Base-by-base conservation (phyloP, 441 rosid genomes). In the Adansonia madagascariensis region DNA sequence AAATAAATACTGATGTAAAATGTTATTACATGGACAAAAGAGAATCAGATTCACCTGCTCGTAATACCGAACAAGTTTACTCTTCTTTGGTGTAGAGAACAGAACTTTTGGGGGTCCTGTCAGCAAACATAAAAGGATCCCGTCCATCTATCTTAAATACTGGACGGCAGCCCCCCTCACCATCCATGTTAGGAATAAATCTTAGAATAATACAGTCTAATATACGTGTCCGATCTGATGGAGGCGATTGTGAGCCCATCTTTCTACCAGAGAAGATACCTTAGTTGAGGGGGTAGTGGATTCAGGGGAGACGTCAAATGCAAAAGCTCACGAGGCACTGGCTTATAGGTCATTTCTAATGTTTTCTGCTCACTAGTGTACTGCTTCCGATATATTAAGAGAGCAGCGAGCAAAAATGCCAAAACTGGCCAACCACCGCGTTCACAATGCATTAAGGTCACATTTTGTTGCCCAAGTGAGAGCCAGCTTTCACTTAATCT, bases 341-440 rank as follows among this genome's bases (percentile, higher is more conserved):
- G 95, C 90, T 87, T 91, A 87, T 92, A 94, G 47, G 87, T 88
- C 99, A 87, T 92, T 78, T 93, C 97, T 43, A 95, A 77, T 69
- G 97, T 91, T 84, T 88, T 92, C 86, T 86, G 91, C 78, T 93
- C 98, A 14, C 89, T 94, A 9, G 72, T 88, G 77, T 82, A 88
- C 77, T 89, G 91, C 83, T 92, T 95, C 77, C 91, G 79, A 73
- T 93, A 90, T 46, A 95, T 76, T 83, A 93, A 79, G 44, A 95
- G 92, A 15, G 95, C 92, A 74, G 98, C 91, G 14, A 95, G 94
- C 97, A 94, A 88, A 80, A 93, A 93, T 24, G 97, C 97, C 83
- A 95, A 71, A 82, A 90, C 89, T 5, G 98, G 99, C 98, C 97
- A 95, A 27, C 95, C 95, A n/a, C 98, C 95, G 44, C 84, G 82